A percentile compares a stretch with the other conserved stretches of the same genome.
Evolutionary conservation across 2,329 filamentous ascomycete species (phyloP).

Genomic region (Gliomastix tumulicola): DNA sequence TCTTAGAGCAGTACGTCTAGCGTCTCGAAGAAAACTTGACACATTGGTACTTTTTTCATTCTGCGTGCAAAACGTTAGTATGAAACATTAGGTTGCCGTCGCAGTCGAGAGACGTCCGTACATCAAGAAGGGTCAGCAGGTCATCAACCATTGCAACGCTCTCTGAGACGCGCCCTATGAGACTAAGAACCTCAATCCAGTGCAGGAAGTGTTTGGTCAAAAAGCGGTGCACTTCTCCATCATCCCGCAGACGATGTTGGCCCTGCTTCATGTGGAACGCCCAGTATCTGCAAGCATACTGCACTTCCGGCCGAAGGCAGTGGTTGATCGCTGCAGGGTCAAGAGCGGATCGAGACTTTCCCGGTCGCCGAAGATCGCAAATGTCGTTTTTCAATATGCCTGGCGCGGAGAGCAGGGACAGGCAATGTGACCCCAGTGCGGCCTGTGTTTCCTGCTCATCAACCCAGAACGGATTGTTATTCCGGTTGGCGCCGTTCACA

Average conservation of each 20-base stretch:
- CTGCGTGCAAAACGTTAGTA: background rate
- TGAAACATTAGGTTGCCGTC: background rate
- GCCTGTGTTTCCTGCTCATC: background rate
- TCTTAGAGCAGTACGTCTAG: background rate
- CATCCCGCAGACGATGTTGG: background rate
- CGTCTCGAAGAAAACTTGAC: background rate
- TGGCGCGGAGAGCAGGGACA: background rate
- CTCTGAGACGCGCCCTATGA: background rate
- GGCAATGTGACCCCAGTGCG: background rate
- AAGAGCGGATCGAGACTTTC: background rate
- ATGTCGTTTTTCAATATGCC: background rate
- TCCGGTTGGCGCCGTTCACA: background rate
- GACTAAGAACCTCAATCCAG: constrained; percentile 1
- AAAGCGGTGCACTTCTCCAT: background rate
- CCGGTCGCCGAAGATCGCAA: background rate
- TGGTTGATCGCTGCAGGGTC: background rate
- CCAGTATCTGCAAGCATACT: constrained; percentile 1
- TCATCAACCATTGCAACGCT: background rate
- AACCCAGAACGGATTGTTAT: background rate
- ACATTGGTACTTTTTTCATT: background rate
- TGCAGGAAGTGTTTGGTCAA: background rate
- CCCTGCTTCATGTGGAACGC: background rate
- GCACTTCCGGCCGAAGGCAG: background rate
- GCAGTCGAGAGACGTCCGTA: too few relatives aligned
- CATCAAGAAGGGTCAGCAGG: background rate